These are phyloP conservation scores for Coniophora puteana DNA, from an alignment of 1,284 basidiomycete species.

Conservation along the genomic window DNA sequence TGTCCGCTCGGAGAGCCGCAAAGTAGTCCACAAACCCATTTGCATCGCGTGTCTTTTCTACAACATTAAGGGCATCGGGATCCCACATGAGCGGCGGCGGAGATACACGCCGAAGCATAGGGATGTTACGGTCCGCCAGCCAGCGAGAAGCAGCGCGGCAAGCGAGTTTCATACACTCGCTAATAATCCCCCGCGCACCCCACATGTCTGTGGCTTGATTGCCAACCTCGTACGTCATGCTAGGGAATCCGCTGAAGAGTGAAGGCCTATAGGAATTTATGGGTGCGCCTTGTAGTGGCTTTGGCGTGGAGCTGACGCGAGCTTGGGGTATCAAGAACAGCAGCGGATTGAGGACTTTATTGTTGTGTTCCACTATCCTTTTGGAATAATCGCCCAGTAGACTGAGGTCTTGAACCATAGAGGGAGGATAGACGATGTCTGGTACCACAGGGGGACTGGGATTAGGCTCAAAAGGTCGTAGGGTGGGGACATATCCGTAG, in stretches of 20 bases:
- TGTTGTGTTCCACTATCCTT: slow-evolving; percentile 20
- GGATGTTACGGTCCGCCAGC: slow-evolving; percentile 58
- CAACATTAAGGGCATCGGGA: slow-evolving; percentile 26
- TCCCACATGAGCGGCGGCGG: slow-evolving; percentile 34
- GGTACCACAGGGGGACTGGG: slow-evolving; percentile 4
- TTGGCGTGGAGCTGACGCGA: slow-evolving; percentile 20
- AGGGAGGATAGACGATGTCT: slow-evolving; percentile 16
- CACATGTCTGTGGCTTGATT: slow-evolving; percentile 20
- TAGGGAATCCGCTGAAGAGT: slow-evolving; percentile 57
- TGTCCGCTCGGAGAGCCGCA: slow-evolving; percentile 27
- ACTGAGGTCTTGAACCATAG: slow-evolving; percentile 36
- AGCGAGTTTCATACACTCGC: slow-evolving; percentile 85
- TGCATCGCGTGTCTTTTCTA: slow-evolving; percentile 38
- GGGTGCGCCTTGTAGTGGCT: slow-evolving; percentile 23
- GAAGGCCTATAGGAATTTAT: slow-evolving; percentile 31
- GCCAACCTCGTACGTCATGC: slow-evolving; percentile 43
- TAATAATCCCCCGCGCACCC: slow-evolving; percentile 57
- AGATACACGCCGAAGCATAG: slow-evolving; percentile 62
- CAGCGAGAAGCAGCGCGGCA: slow-evolving; percentile 77
- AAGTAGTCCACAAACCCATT: slow-evolving; percentile 40
- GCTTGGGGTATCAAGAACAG: slow-evolving; percentile 22
- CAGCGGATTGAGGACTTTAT: slow-evolving; percentile 21
- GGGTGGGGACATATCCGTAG: slow-evolving; percentile 8
- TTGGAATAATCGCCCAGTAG: slow-evolving; percentile 15
- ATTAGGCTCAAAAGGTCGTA: slow-evolving; percentile 42